Percentiles rank a stretch among this genome's conserved stretches.
Conservation (phyloP, 2,329 filamentous ascomycete genomes). For the Blastomyces gilchristii region DNA sequence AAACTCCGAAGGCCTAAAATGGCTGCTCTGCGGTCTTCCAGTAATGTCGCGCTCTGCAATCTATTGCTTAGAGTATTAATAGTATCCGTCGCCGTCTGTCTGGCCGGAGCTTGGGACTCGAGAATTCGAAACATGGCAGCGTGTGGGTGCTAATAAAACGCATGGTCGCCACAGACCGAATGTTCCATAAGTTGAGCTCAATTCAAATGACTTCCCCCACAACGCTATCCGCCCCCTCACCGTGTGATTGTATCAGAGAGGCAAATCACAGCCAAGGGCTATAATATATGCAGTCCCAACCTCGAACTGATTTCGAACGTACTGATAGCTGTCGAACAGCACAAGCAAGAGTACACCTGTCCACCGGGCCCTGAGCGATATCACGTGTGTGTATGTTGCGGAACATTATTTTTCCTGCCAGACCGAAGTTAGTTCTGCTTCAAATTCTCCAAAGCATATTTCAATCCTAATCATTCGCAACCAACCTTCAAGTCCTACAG, state of each 20-base stretch:
- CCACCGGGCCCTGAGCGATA: background rate
- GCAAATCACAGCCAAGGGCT: background rate
- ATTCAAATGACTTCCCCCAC: constrained; percentile 1
- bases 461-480: background rate
- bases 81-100: constrained; percentile 91
- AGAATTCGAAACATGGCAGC: constrained; percentile 47
- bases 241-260: background rate
- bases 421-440: background rate
- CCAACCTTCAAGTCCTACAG: background rate
- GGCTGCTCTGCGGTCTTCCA: constrained; percentile 88
- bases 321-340: background rate
- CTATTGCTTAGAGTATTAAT: constrained; percentile 83
- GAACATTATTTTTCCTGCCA: background rate
- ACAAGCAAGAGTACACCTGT: background rate
- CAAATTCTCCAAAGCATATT: background rate
- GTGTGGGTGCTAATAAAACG: constrained; percentile 22
- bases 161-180: constrained; percentile 33
- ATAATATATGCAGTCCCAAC: background rate
- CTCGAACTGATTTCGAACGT: background rate
- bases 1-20: constrained; percentile 91
- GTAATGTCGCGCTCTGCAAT: constrained; percentile 75
- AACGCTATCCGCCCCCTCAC: background rate
- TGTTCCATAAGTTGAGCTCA: background rate
- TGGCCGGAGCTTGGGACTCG: constrained; percentile 68
- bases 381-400: background rate